These are phyloP conservation scores for Pestalotiopsis sp. DNA, from an alignment of 2,329 filamentous ascomycete genomes.

Conservation along the genomic window DNA sequence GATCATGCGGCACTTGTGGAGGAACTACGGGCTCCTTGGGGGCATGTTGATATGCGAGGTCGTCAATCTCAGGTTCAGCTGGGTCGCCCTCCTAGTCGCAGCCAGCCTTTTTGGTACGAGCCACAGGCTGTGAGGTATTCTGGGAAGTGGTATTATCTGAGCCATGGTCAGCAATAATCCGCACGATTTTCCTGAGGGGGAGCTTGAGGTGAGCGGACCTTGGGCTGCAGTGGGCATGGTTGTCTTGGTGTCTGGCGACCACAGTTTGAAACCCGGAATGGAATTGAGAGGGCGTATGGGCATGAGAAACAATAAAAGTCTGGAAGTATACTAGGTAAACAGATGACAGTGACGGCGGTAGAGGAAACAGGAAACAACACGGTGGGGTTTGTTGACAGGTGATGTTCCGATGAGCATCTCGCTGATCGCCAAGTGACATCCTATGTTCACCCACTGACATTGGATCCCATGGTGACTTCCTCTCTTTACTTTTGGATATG, in stretches of 20 bases:
- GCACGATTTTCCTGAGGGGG: background rate
- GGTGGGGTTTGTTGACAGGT: background rate
- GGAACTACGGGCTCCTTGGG: background rate
- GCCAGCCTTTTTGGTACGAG: background rate
- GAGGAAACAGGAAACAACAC: background rate
- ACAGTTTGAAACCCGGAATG: background rate
- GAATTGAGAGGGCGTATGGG: background rate
- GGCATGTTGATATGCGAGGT: conserved; percentile 21
- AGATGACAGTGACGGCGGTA: background rate
- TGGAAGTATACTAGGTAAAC: background rate
- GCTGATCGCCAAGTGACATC: too few species aligned
- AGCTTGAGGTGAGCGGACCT: background rate
- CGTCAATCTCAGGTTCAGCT: conserved; percentile 25
- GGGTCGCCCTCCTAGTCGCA: conserved; percentile 27
- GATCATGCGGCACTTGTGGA: background rate
- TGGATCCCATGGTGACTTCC: too few species aligned
- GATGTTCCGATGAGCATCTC: background rate
- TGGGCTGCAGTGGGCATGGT: background rate
- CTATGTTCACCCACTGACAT: too few species aligned
- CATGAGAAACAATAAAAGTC: background rate
- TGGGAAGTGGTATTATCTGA: background rate
- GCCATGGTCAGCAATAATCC: background rate
- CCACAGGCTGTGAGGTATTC: background rate
- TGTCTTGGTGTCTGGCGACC: background rate
- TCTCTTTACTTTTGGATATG: too few species aligned